Conservation (phyloP, 202 grass and related monocot species). For the Setaria italica region DNA sequence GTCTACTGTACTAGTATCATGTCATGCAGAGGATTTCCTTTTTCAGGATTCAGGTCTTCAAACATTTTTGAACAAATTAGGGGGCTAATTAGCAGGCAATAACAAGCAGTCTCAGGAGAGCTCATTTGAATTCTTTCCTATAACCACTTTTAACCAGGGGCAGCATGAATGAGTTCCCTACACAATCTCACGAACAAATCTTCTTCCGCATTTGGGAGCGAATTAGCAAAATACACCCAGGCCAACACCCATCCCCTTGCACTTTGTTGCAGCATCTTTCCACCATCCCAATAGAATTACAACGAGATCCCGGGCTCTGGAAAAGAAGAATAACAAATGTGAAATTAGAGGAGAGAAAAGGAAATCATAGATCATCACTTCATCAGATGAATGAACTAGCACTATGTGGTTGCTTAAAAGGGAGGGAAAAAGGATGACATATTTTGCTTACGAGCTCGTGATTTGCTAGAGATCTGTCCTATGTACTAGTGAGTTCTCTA, state of each 20-base stretch:
- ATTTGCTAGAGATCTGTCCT: slow-evolving; percentile 31
- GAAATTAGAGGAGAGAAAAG: slow-evolving; percentile 5
- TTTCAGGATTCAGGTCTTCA: slow-evolving; percentile 13
- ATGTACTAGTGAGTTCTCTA: neutral
- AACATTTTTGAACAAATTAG: slow-evolving; percentile 33
- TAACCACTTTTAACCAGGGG: slow-evolving; percentile 25
- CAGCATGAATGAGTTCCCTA: slow-evolving; percentile 30
- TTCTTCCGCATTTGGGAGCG: slow-evolving; percentile 37
- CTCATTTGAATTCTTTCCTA: slow-evolving; percentile 34
- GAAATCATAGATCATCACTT: neutral
- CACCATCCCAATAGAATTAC: slow-evolving; percentile 7
- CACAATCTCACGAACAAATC: slow-evolving; percentile 42
- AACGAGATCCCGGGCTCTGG: slow-evolving; percentile 35
- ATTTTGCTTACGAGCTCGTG: neutral
- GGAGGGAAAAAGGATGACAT: neutral
- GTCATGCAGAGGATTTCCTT: slow-evolving; percentile 13
- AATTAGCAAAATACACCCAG: slow-evolving; percentile 43
- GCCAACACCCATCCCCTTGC: neutral
- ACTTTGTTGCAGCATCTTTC: slow-evolving; percentile 30
- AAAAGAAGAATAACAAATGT: neutral
- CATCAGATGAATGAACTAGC: neutral
- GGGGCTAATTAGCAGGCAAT: slow-evolving; percentile 43
- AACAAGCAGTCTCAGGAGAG: slow-evolving; percentile 42
- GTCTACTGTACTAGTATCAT: neutral
- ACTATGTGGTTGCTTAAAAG: neutral